Percentiles rank a stretch among this genome's conserved stretches.
These are phyloP conservation scores for Pseudocercospora ulei DNA, from an alignment of 2,329 filamentous ascomycete species.

Conservation along the genomic window DNA sequence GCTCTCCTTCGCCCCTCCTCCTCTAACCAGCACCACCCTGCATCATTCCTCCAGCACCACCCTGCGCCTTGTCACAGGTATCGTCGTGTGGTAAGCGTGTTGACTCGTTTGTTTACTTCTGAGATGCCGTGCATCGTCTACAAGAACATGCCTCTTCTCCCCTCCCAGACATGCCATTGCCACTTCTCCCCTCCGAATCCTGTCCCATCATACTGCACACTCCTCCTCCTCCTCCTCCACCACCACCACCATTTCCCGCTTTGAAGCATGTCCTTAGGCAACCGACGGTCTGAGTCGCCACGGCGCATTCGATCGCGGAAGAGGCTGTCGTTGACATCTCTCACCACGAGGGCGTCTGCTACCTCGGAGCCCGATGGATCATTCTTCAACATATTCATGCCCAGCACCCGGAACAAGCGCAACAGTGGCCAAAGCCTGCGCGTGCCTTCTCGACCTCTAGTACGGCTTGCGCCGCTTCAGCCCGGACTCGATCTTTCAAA, in stretches of 20 bases:
- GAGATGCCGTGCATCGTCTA: not conserved
- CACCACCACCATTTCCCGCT: not conserved
- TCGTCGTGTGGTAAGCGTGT: no score
- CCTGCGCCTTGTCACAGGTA: slow-evolving; percentile 9
- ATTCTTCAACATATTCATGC: slow-evolving; percentile 17
- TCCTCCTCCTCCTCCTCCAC: not conserved
- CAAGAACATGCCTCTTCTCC: not conserved
- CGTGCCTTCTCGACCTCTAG: slow-evolving; percentile 10
- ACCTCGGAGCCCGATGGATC: slow-evolving; percentile 16
- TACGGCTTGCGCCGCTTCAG: slow-evolving; percentile 14
- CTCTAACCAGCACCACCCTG: slow-evolving; percentile 3
- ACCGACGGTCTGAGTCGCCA: slow-evolving; percentile 12
- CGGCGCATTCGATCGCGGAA: slow-evolving; percentile 11
- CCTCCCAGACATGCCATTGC: not conserved
- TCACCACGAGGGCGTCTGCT: slow-evolving; percentile 17
- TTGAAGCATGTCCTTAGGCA: slow-evolving; percentile 11
- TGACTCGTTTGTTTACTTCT: slow-evolving; percentile 7
- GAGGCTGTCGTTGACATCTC: slow-evolving; percentile 15
- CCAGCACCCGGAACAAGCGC: slow-evolving; percentile 12
- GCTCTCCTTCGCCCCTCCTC: no score
- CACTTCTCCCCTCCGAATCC: not conserved
- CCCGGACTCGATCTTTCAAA: slow-evolving; percentile 20
- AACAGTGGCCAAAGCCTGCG: slow-evolving; percentile 10
- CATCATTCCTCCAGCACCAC: not conserved
- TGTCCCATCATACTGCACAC: not conserved